These are phyloP conservation scores for Xylaria venustula DNA, from an alignment of 495 filamentous ascomycete genomes.

Conservation along the genomic window DNA sequence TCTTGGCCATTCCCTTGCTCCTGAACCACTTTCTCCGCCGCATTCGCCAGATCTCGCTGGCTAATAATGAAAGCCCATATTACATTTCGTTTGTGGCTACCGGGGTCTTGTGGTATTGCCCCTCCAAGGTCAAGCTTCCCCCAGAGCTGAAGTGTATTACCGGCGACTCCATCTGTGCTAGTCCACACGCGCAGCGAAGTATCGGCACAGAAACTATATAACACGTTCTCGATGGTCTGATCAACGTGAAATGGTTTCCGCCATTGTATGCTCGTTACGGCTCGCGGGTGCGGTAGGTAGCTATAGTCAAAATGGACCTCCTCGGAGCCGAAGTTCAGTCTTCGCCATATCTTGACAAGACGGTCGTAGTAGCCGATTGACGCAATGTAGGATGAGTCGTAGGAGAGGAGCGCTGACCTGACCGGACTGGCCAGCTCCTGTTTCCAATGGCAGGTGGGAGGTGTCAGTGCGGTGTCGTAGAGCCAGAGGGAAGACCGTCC, in stretches of 20 bases:
- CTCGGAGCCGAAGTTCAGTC: constrained; percentile 78
- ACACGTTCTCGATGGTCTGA: constrained; percentile 78
- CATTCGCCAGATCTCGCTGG: constrained; percentile 72
- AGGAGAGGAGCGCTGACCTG: constrained; percentile 77
- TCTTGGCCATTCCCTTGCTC: constrained; percentile 53
- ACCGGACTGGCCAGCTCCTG: constrained; percentile 68
- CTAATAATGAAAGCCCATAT: constrained; percentile 84
- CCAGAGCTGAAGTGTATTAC: constrained; percentile 75
- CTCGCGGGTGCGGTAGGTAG: constrained; percentile 80
- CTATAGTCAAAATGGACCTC: constrained; percentile 86
- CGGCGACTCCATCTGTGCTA: constrained; percentile 67
- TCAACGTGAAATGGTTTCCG: constrained; percentile 70
- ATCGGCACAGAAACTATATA: constrained; percentile 93
- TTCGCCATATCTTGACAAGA: constrained; percentile 88
- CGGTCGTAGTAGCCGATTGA: constrained; percentile 78
- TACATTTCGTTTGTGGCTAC: constrained; percentile 45
- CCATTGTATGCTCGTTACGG: constrained; percentile 85
- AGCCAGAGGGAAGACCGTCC: constrained; percentile 71
- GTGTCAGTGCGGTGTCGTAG: constrained; percentile 58
- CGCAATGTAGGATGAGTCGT: constrained; percentile 81
- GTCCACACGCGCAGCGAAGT: constrained; percentile 82
- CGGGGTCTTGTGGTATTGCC: constrained; percentile 57
- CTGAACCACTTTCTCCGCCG: constrained; percentile 74
- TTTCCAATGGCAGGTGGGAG: constrained; percentile 64
- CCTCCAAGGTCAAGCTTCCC: constrained; percentile 74